Base-by-base conservation (phyloP, 257 asterid species). In the Hygrophila difformis region DNA sequence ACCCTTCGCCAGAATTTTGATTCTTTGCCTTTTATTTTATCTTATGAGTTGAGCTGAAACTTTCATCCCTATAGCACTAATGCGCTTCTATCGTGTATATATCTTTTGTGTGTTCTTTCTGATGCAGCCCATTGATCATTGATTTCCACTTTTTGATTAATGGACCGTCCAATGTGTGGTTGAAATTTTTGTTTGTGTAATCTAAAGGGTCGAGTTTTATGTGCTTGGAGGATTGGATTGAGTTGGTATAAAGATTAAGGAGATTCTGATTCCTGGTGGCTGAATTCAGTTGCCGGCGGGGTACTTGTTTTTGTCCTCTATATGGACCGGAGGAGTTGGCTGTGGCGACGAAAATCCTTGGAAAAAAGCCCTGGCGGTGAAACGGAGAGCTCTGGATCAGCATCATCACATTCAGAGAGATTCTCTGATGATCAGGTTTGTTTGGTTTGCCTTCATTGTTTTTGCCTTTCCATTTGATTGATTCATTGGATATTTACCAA, bases 361-460 rank as follows among this genome's bases (percentile, higher is more conserved):
- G 97, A 80, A n/a, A 83, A 76, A 65, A 73, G 81, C 71, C 91
- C 81, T 2, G 61, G 65, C 40, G 95, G 85, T 35, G 97, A 88
- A 71, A 82, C 94, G 1, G 94, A 89, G 70, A 79, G 96, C 73
- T 73, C 94, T 1, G 96, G 81, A 38, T 89, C 97, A 15, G 37
- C 72, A 6, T 89, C 94, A 22, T 82, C 94, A 3, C 84, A 62
- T 72, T 84, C 94, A 0, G 93, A 74, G 53, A 77, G 94, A 70
- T 80, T 75, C 66, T 84, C 91, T 0, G 98, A 82, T 72, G 98
- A 89, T 61, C 97, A 82, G 94, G 96, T 88, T 60, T n/a, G 73
- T 13, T 5, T 12, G n/a, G n/a, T n/a, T n/a, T n/a, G n/a, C n/a
- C n/a, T n/a, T n/a, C n/a, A n/a, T n/a, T n/a, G n/a, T n/a, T n/a